Percentiles rank a stretch among this genome's conserved stretches.
These are phyloP conservation scores for Rhizopogon salebrosus DNA, from an alignment of 768 basidiomycete species.

Conservation along the genomic window DNA sequence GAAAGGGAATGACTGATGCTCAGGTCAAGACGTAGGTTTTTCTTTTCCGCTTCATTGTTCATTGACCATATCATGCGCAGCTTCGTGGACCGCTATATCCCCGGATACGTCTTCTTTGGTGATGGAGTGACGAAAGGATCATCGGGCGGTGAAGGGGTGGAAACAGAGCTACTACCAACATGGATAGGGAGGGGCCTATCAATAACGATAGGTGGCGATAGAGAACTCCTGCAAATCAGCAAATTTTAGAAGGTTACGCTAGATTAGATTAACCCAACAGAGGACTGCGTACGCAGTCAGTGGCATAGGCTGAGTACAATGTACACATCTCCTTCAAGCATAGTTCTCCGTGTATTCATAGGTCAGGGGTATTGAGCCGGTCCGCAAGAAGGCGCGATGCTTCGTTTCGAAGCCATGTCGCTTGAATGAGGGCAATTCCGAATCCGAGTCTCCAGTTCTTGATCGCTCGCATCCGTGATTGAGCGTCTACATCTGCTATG, in stretches of 20 bases:
- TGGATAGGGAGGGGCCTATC: constrained; percentile 50
- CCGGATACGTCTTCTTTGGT: constrained; percentile 86
- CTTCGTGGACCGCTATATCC: constrained; percentile 91
- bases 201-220: constrained; percentile 49
- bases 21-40: constrained; percentile 51
- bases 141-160: constrained; percentile 14
- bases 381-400: not conserved
- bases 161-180: constrained; percentile 6
- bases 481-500: constrained; percentile 31
- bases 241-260: constrained; percentile 33
- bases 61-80: constrained; percentile 29
- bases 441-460: not conserved
- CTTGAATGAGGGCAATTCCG: too few species aligned
- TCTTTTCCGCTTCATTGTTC: constrained; percentile 3
- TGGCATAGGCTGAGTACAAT: not conserved
- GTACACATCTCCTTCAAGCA: too few species aligned
- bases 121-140: constrained; percentile 43
- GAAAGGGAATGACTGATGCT: constrained; percentile 82
- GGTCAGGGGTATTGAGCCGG: not conserved
- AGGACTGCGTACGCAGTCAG: not conserved
- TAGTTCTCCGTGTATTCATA: too few species aligned
- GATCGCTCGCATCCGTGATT: not conserved
- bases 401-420: not conserved
- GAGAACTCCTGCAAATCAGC: constrained; percentile 39
- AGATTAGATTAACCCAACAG: not conserved